Evolutionary conservation across 1,284 basidiomycete genomes (phyloP), one percentile per base, ranked within the genome.

Genomic region (Lentinula novae-zelandiae): DNA sequence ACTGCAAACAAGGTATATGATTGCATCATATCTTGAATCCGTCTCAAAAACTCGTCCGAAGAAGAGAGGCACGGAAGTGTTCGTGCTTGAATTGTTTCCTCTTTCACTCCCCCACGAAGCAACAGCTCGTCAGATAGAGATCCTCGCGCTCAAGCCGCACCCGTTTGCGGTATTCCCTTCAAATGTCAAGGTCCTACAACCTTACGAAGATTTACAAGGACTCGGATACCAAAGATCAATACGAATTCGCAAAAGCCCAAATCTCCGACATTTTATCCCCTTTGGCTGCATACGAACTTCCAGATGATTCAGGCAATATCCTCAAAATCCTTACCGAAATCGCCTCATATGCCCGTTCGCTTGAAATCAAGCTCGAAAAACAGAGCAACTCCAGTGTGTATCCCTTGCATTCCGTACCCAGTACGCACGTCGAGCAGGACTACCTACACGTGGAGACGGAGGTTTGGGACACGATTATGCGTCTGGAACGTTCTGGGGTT

Each of bases 221-320:
- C n/a, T 8, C 12, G 42, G 4, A 8, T n/a, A n/a, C 8, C 8
- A 3, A 5, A 22, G 17, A 20, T 48, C 3, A 27, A 3, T 27
- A 22, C 13, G 38, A 54, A 15, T 54, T 54, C 10, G 58, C 58
- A 13, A 27, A 27, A 40, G 5, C 22, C 15, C 33, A 22, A 27
- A 49, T 61, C 12, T 22, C 53, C 8, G 46, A 49, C 6, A 57
- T 61, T 13, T 31, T 57, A 12, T 61, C 60, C n/a, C n/a, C 38
- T 7, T 50, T 44, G 5, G 52, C 20, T 17, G 36, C 60, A 17
- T 61, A 57, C 17, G 4, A 40, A 17, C 12, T 44, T 40, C 54
- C 60, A 33, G 22, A 39, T 22, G 54, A 61, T 44, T 48, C 53
- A 3, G 20, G 8, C 15, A 27, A 22, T 0, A 36, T 42, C 15